Conservation (phyloP, 2,329 filamentous ascomycete species). For the Hypoxylon sp. region DNA sequence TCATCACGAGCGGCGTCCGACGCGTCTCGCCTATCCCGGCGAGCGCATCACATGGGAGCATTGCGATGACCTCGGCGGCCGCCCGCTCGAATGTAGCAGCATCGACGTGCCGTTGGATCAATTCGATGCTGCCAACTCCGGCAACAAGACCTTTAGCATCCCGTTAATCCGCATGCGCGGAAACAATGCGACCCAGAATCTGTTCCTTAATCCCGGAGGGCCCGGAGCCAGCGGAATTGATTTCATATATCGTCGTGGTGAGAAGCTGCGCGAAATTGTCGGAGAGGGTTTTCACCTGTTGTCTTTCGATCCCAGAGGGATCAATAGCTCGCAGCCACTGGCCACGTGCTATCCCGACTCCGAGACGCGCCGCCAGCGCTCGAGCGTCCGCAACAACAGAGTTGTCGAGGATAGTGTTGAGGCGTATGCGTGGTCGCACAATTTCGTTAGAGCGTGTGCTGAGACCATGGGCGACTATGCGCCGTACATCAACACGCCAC, state of each 20-base stretch:
- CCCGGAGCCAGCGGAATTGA: constrained; percentile 62
- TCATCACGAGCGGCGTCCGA: constrained; percentile 6
- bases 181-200: constrained; percentile 59
- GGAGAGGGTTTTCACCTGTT: constrained; percentile 64
- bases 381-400: constrained; percentile 47
- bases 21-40: constrained; percentile 50
- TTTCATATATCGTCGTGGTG: constrained; percentile 56
- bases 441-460: constrained; percentile 59
- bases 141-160: constrained; percentile 60
- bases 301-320: constrained; percentile 64
- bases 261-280: constrained; percentile 55
- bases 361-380: constrained; percentile 52
- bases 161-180: constrained; percentile 63
- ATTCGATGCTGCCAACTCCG: constrained; percentile 55
- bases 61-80: constrained; percentile 58
- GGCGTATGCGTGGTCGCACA: constrained; percentile 60
- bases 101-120: constrained; percentile 64
- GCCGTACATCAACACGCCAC: constrained; percentile 64
- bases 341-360: constrained; percentile 60
- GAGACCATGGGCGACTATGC: constrained; percentile 63
- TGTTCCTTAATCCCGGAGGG: constrained; percentile 65
- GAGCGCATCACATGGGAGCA: constrained; percentile 58
- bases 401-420: constrained; percentile 56
- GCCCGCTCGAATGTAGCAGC: constrained; percentile 60
- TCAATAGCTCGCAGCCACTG: constrained; percentile 56